Conservation (phyloP, 306 rosid species). For the cucumber (Cucumis sativus) region Cucumber_9930_V3 NC_026661.2:19062001-19062500, state of each 20-base stretch:
- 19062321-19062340: background rate
- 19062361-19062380: background rate
- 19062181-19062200: background rate
- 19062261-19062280: background rate
- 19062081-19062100: slow-evolving; percentile 15
- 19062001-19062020: background rate
- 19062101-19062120: slow-evolving; percentile 4
- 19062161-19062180: slow-evolving; percentile 8
- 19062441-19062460: background rate
- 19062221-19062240: background rate
- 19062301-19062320: background rate
- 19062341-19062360: background rate
- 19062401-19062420: background rate
- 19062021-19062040: background rate
- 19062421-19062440: background rate
- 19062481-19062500: background rate
- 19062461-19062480: background rate
- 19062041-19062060: background rate
- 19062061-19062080: background rate
- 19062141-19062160: slow-evolving; percentile 9
- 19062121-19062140: slow-evolving; percentile 7
- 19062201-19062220: background rate
- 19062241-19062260: background rate
- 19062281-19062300: background rate
- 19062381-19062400: background rate